A percentile compares a stretch with the other conserved stretches of the same genome.
Conservation (phyloP, 768 basidiomycete genomes). For the Xerocomus brunneocitrinus region DNA sequence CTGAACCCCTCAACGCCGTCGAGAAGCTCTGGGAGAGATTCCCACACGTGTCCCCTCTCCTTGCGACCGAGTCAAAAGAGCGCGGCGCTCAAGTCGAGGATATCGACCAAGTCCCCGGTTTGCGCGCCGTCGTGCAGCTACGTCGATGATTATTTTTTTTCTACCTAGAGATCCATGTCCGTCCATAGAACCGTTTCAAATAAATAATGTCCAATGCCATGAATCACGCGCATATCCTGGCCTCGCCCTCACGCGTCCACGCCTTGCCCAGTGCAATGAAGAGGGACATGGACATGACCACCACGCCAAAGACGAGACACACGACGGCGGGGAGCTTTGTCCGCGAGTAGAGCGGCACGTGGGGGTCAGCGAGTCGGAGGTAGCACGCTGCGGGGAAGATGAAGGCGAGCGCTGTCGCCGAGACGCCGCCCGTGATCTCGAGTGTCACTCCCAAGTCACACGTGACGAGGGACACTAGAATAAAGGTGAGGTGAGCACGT, state of each 20-base stretch:
- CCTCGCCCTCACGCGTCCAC: slow-evolving; percentile 67
- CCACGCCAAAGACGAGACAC: slow-evolving; percentile 69
- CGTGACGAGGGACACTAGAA: slow-evolving; percentile 79
- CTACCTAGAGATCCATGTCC: slow-evolving; percentile 3
- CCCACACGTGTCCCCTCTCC: slow-evolving; percentile 62
- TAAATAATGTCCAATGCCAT: slow-evolving; percentile 18
- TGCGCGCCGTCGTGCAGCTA: slow-evolving; percentile 38
- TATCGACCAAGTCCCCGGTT: slow-evolving; percentile 51
- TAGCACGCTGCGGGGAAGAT: slow-evolving; percentile 90
- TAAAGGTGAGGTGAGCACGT: neutral
- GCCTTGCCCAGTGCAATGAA: slow-evolving; percentile 72
- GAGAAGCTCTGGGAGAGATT: slow-evolving; percentile 68
- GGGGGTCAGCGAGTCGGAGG: slow-evolving; percentile 61
- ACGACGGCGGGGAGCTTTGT: slow-evolving; percentile 69
- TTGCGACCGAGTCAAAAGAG: slow-evolving; percentile 63
- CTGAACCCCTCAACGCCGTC: slow-evolving; percentile 54
- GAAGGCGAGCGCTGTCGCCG: slow-evolving; percentile 87
- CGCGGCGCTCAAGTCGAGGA: slow-evolving; percentile 63
- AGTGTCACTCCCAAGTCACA: slow-evolving; percentile 98
- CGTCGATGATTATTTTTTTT: slow-evolving; percentile 11
- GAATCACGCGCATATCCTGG: slow-evolving; percentile 64
- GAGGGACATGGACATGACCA: slow-evolving; percentile 77
- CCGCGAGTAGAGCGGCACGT: slow-evolving; percentile 60
- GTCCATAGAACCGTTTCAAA: slow-evolving; percentile 4
- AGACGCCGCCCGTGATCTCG: slow-evolving; percentile 96